Percentiles rank a stretch among this genome's conserved stretches.
Evolutionary conservation across 176 grass and related monocot genomes (phyloP).

Genomic region (Triticum urartu): DNA sequence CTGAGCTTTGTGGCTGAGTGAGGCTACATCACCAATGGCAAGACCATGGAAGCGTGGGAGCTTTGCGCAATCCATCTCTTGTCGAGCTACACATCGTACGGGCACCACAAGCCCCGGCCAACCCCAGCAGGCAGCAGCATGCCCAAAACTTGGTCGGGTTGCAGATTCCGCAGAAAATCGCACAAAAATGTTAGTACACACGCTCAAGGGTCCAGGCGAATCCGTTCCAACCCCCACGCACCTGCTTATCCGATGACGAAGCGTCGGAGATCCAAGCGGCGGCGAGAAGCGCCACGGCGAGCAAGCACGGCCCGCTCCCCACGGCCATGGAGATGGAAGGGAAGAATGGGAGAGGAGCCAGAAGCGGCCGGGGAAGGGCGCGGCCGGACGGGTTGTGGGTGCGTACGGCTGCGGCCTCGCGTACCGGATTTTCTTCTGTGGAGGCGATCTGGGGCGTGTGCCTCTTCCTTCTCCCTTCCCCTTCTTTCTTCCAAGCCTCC

Average conservation of each 20-base stretch:
- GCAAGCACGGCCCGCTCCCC: neutral
- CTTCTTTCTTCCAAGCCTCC: too few relatives aligned
- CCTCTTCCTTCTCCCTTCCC: too few relatives aligned
- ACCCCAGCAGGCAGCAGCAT: neutral
- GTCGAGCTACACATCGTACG: neutral
- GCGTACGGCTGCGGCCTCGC: too few relatives aligned
- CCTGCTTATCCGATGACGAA: neutral
- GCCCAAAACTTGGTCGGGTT: neutral
- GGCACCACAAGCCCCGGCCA: neutral
- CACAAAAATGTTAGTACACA: neutral
- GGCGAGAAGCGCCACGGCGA: slow-evolving; percentile 12
- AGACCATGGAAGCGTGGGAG: neutral
- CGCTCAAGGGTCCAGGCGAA: neutral
- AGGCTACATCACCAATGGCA: neutral
- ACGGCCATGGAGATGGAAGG: slow-evolving; percentile 12
- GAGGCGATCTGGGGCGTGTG: neutral
- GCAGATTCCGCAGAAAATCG: neutral
- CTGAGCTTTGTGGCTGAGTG: neutral
- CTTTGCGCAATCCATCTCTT: neutral
- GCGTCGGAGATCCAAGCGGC: slow-evolving; percentile 10
- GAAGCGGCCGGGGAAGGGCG: neutral
- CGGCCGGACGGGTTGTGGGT: neutral
- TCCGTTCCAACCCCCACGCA: neutral
- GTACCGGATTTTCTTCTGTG: neutral
- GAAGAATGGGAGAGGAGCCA: neutral